Conservation (phyloP, 805 yeast genomes). For the Candida golubevii region DNA sequence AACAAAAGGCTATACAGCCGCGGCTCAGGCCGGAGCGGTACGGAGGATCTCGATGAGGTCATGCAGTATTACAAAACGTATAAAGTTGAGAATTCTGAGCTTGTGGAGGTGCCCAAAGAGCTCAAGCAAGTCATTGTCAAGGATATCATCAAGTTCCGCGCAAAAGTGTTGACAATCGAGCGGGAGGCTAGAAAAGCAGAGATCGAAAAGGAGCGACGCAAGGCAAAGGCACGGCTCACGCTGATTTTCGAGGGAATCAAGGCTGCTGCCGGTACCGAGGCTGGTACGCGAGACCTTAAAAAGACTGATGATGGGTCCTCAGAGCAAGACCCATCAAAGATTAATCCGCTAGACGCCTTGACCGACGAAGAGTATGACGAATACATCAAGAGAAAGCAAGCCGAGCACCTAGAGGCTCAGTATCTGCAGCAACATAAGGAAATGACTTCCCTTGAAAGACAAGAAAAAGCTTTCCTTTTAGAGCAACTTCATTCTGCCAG, state of each 20-base stretch:
- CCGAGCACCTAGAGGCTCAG: conserved; percentile 17
- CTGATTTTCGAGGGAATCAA: conserved; percentile 40
- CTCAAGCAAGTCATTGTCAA: conserved; percentile 48
- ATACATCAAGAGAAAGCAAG: conserved; percentile 17
- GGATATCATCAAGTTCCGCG: conserved; percentile 53
- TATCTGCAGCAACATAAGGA: conserved; percentile 7
- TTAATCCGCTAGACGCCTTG: conserved; percentile 7
- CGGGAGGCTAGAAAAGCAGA: conserved; percentile 48
- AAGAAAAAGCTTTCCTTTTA: conserved; percentile 19
- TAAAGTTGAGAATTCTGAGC: conserved; percentile 52
- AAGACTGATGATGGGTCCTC: conserved; percentile 1
- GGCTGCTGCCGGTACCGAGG: conserved; percentile 14
- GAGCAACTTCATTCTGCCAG: conserved; percentile 19
- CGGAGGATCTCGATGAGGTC: conserved; percentile 34
- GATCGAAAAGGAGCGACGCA: conserved; percentile 43
- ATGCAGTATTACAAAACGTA: conserved; percentile 37
- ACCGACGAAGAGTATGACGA: conserved; percentile 28
- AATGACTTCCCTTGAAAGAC: conserved; percentile 7
- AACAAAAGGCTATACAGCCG: conserved; percentile 22
- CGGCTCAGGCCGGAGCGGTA: conserved; percentile 20
- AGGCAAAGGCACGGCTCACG: conserved; percentile 46
- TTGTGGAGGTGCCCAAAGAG: conserved; percentile 53
- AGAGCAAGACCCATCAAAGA: neutral
- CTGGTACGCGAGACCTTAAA: conserved; percentile 9
- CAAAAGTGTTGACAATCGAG: conserved; percentile 51